Percentiles rank a stretch among this genome's conserved stretches.
phyloP scores from a whole-genome alignment of 345 rosid species.

The Melaleuca alternifolia region DNA sequence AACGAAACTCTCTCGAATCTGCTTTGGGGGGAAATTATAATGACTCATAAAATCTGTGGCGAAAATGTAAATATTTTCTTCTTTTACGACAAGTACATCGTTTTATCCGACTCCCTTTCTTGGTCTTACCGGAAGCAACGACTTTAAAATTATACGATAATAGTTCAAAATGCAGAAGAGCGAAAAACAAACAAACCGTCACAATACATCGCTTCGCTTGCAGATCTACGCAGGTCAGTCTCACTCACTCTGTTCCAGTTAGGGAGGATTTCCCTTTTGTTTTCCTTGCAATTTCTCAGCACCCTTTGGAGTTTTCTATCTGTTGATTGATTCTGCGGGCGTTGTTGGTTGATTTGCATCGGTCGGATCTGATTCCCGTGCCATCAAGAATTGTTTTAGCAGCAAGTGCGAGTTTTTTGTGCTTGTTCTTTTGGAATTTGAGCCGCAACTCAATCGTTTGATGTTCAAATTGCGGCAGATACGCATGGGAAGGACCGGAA shows the following conservation, averaged over 20 bases:
- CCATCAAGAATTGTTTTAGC: background rate
- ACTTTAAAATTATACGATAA: background rate
- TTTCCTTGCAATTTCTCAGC: background rate
- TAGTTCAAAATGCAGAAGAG: background rate
- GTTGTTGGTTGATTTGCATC: background rate
- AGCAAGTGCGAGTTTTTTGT: background rate
- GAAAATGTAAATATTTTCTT: background rate
- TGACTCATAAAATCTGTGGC: background rate
- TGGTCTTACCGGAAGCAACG: background rate
- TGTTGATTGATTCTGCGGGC: background rate
- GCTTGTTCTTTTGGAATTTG: background rate
- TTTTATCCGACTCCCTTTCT: background rate
- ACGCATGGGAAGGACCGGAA: background rate
- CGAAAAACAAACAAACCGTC: background rate
- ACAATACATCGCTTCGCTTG: background rate
- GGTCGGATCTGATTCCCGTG: background rate
- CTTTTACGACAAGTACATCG: background rate
- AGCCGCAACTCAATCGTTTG: background rate
- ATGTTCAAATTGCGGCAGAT: background rate
- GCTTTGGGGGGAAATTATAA: background rate
- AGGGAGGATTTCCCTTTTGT: background rate
- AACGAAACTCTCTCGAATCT: background rate
- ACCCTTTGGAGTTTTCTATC: background rate
- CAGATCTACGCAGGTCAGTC: background rate
- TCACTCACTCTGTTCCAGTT: background rate